Percentiles rank a stretch among this genome's conserved stretches.
phyloP scores from a whole-genome alignment of 208 protist species.

The Acanthamoeba triangularis region DNA sequence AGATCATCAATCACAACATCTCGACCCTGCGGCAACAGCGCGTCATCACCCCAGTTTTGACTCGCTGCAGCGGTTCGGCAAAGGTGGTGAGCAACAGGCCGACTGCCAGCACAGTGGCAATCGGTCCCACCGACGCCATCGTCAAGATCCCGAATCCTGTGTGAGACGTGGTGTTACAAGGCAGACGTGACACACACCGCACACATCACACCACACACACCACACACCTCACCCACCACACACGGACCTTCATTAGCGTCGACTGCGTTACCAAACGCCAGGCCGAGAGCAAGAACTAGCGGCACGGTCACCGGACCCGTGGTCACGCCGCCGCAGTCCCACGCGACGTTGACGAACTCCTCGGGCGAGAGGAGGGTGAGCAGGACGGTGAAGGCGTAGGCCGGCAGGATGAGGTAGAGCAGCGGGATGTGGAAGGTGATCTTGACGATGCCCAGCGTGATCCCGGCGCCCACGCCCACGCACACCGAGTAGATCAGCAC shows the following conservation, averaged over 20 bases:
- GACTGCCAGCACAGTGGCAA: background rate
- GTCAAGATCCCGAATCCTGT: slow-evolving; percentile 14
- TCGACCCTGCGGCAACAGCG: background rate
- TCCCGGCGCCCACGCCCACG: background rate
- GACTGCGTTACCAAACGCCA: background rate
- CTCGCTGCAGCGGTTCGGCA: background rate
- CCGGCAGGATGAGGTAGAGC: slow-evolving; percentile 29
- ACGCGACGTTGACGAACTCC: slow-evolving; percentile 5
- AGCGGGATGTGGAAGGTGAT: slow-evolving; percentile 33
- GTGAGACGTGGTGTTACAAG: background rate
- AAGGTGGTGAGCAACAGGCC: background rate
- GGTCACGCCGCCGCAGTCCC: slow-evolving; percentile 24
- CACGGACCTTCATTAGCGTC: background rate
- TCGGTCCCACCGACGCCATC: slow-evolving; percentile 14
- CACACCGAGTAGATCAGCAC: slow-evolving; percentile 18
- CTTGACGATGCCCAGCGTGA: slow-evolving; percentile 36
- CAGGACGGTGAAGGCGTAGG: slow-evolving; percentile 1
- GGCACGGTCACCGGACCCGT: slow-evolving; percentile 8
- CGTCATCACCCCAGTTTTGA: background rate
- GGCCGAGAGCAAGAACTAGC: background rate
- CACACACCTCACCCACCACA: too few relatives aligned
- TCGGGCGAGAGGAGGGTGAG: background rate
- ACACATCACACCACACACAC: background rate
- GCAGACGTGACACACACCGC: background rate
- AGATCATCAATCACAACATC: background rate